A percentile compares a stretch with the other conserved stretches of the same genome.
Evolutionary conservation across 148 eudicot species (phyloP).

Genomic region (Spergularia bocconei): DNA sequence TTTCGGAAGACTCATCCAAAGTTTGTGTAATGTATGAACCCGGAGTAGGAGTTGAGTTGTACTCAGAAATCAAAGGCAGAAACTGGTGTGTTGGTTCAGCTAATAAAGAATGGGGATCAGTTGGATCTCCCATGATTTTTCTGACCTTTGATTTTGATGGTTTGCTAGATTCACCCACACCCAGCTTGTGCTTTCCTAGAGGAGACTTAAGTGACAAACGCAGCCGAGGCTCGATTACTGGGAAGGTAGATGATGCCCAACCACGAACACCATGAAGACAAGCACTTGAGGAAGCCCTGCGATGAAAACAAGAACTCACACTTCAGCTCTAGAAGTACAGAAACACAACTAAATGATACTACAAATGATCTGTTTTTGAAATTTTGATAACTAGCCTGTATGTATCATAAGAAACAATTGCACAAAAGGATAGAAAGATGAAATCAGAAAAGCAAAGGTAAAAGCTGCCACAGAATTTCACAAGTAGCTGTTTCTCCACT

Average conservation of each 20-base stretch:
- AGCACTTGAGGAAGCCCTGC: conserved; percentile 52
- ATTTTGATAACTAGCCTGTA: no score
- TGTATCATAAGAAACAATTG: not conserved
- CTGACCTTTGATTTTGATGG: conserved; percentile 66
- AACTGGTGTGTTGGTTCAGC: conserved; percentile 35
- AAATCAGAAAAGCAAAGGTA: not conserved
- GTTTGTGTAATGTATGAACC: conserved; percentile 27
- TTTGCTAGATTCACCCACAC: conserved; percentile 42
- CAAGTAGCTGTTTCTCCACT: not conserved
- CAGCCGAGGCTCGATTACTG: conserved; percentile 40
- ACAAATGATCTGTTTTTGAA: no score
- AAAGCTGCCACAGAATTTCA: not conserved
- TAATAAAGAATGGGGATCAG: conserved; percentile 28
- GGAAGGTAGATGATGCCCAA: conserved; percentile 56
- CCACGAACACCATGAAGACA: conserved; percentile 39
- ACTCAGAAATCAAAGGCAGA: conserved; percentile 13
- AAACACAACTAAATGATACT: not conserved
- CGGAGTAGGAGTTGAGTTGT: conserved; percentile 15
- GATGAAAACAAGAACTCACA: not conserved
- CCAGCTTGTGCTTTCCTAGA: conserved; percentile 73
- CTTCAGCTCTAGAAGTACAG: not conserved
- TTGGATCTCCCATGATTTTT: conserved; percentile 41
- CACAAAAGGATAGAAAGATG: not conserved
- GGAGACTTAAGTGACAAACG: conserved; percentile 41
- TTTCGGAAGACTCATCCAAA: conserved; percentile 29